Percentiles rank a stretch among this genome's conserved stretches.
Conservation (phyloP, 305 asterid species). For the Rubia peregrina region DNA sequence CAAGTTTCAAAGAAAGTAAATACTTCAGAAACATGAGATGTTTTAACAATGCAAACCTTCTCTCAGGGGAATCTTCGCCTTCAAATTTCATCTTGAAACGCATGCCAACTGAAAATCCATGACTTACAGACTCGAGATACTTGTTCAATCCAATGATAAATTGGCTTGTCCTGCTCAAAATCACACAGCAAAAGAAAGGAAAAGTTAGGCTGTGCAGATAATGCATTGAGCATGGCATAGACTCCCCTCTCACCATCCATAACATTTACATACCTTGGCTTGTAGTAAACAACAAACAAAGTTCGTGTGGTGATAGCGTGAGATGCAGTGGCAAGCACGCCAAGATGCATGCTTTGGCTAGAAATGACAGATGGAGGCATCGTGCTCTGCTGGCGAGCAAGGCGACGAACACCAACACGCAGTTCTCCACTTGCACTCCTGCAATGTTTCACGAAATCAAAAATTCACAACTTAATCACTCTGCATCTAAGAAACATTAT, state of each 20-base stretch:
- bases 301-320: conserved; percentile 68
- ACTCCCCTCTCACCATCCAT: background rate
- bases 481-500: background rate
- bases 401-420: conserved; percentile 73
- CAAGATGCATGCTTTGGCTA: conserved; percentile 90
- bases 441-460: conserved; percentile 7
- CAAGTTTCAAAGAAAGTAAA: background rate
- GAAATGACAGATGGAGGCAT: conserved; percentile 77
- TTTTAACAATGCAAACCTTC: conserved; percentile 36
- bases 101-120: conserved; percentile 60
- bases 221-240: background rate
- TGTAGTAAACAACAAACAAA: conserved; percentile 60
- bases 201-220: background rate
- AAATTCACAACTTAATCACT: background rate
- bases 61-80: conserved; percentile 82
- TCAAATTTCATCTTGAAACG: conserved; percentile 80
- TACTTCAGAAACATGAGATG: conserved; percentile 1
- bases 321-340: conserved; percentile 89
- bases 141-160: conserved; percentile 67
- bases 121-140: conserved; percentile 48
- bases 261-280: conserved; percentile 51
- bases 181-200: background rate
- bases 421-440: conserved; percentile 67
- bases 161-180: conserved; percentile 32
- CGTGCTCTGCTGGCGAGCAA: conserved; percentile 54